These are phyloP conservation scores for Dictyostelium firmibasis DNA, from an alignment of 78 protist species.

Conservation along the genomic window DNA sequence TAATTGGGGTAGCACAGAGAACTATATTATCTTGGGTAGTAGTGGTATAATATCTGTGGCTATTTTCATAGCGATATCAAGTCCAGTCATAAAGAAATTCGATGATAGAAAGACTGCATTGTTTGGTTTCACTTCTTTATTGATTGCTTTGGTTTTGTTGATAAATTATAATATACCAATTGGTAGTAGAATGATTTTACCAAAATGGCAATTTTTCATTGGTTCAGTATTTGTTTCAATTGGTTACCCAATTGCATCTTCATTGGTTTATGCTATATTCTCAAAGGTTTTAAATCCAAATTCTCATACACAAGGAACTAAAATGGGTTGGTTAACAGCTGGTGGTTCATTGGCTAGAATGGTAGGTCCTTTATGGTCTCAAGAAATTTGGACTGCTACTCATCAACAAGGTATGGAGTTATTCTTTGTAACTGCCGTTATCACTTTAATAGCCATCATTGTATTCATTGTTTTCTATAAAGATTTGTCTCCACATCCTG, in stretches of 20 bases:
- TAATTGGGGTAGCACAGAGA: neutral
- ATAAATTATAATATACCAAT: neutral
- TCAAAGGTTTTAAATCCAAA: conserved; percentile 51
- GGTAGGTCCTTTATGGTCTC: conserved; percentile 49
- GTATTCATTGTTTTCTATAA: neutral
- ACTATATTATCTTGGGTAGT: neutral
- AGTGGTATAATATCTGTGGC: neutral
- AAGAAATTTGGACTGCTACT: neutral
- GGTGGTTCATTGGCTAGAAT: conserved; percentile 59
- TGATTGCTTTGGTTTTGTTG: neutral
- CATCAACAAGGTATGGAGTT: neutral
- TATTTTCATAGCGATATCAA: neutral
- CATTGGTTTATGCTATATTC: conserved; percentile 36
- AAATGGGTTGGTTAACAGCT: conserved; percentile 69
- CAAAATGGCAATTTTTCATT: conserved; percentile 5
- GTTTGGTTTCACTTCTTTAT: neutral
- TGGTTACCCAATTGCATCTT: conserved; percentile 54
- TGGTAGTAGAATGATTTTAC: neutral
- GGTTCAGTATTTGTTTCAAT: conserved; percentile 21
- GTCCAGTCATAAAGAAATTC: conserved; percentile 9
- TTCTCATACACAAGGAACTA: conserved; percentile 18
- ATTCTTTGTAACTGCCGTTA: neutral
- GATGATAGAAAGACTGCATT: conserved; percentile 19
- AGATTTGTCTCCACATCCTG: conserved; percentile 1
- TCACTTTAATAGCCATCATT: neutral